A percentile compares a stretch with the other conserved stretches of the same genome.
These are phyloP conservation scores for Ophiognomonia clavigignenti-juglandacearum DNA, from an alignment of 2,329 filamentous ascomycete species.

Conservation along the genomic window DNA sequence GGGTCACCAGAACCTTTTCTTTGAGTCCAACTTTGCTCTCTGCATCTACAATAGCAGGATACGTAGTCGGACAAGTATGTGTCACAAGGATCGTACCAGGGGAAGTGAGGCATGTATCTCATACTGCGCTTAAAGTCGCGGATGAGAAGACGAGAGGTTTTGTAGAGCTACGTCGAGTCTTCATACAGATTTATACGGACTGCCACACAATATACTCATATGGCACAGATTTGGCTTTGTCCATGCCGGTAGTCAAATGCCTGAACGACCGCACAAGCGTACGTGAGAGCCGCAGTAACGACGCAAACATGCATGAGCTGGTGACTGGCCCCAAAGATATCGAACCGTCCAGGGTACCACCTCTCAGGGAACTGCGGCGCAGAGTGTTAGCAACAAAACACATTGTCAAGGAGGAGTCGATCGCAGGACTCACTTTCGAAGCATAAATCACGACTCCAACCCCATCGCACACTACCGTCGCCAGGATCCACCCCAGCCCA, in stretches of 20 bases:
- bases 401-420: background rate
- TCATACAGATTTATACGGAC: background rate
- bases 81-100: too few species aligned
- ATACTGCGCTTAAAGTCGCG: too few species aligned
- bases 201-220: too few species aligned
- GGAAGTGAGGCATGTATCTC: too few species aligned
- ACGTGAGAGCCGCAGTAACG: slow-evolving; percentile 34
- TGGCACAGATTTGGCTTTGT: background rate
- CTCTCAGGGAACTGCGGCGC: slow-evolving; percentile 36
- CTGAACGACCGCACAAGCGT: slow-evolving; percentile 29
- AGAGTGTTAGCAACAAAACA: background rate
- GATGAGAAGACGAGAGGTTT: too few species aligned
- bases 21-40: too few species aligned
- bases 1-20: too few species aligned
- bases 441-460: slow-evolving; percentile 33
- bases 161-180: background rate
- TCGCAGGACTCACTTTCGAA: slow-evolving; percentile 21
- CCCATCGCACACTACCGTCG: slow-evolving; percentile 32
- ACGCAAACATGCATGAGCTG: slow-evolving; percentile 45
- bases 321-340: slow-evolving; percentile 42
- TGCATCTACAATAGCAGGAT: too few species aligned
- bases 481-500: slow-evolving; percentile 33
- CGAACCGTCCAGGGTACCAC: slow-evolving; percentile 37
- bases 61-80: too few species aligned
- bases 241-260: slow-evolving; percentile 30